Base-by-base conservation (phyloP, 2,329 filamentous ascomycete species). In the Blastomyces gilchristii region DNA sequence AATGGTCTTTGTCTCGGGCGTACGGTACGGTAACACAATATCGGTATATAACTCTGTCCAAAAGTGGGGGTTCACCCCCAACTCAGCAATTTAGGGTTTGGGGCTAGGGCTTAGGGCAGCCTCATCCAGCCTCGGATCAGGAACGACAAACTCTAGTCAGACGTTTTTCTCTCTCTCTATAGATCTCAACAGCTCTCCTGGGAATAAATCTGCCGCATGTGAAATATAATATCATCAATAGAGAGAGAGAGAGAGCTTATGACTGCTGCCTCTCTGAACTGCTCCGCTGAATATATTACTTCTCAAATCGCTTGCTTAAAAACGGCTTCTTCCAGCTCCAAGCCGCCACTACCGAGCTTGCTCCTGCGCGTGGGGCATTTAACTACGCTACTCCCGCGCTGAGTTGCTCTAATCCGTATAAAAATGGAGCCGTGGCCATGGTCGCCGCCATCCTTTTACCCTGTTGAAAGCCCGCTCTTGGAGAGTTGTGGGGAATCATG, bases 31-130 rank as follows among this genome's bases (percentile, higher is more conserved):
- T 31, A 31, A 31, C 28, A 34, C 31, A 31, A 31, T 31, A 31
- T 31, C n/a, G 28, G 28, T 2, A 31, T 34, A 12, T 31, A 28
- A 22, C 25, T 25, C 22, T 50, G 22, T 45, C 58, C 58, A 60
- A 60, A 60, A 31, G 43, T 60, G 58, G 58, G 58, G 58, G 14
- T 60, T 25, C 2, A 34, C 34, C 16, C 50, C 58, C 43, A 49
- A 49, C 28, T 50, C 18, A 28, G 47, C 45, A 34, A 11, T 8
- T 60, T 60, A 50, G 58, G 58, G 58, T 39, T 60, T 60, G 58
- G 58, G 58, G 58, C 58, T 60, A 60, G 58, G 58, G 58, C 47
- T 49, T 49, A 49, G 43, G 58, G 58, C 43, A 25, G 14, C 12
- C 25, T 53, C 34, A 37, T 37, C 34, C 8, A 37, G 8, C 34